Conservation (phyloP, 2,329 filamentous ascomycete genomes). For the Didymella keratinophila region DNA sequence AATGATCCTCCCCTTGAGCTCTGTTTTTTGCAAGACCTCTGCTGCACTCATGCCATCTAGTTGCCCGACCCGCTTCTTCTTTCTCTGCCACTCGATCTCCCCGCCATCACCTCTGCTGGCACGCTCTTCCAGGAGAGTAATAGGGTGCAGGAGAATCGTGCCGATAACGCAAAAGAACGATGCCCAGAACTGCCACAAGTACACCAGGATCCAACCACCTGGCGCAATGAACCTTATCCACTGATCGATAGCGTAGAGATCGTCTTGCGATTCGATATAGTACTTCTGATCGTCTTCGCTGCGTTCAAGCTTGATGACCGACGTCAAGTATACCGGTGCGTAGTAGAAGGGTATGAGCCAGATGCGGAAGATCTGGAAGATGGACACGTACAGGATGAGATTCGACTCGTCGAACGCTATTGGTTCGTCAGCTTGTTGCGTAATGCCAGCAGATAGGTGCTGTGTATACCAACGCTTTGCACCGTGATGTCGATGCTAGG, state of each 20-base stretch:
- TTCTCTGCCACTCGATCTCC: conserved; percentile 13
- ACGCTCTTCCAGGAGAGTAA: conserved; percentile 46
- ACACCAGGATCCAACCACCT: conserved; percentile 65
- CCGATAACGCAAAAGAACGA: conserved; percentile 71
- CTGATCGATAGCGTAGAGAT: conserved; percentile 81
- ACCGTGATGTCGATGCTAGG: conserved; percentile 74
- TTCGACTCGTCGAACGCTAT: conserved; percentile 72
- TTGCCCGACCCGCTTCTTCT: conserved; percentile 17
- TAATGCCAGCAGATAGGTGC: background rate
- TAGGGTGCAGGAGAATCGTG: conserved; percentile 59
- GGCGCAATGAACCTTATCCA: conserved; percentile 74
- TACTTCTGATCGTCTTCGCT: conserved; percentile 61
- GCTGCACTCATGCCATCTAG: conserved; percentile 22
- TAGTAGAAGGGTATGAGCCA: conserved; percentile 80
- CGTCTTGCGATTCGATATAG: conserved; percentile 78
- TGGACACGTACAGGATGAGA: conserved; percentile 74
- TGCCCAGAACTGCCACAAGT: conserved; percentile 70
- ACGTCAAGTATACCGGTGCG: conserved; percentile 71
- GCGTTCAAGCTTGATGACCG: conserved; percentile 69
- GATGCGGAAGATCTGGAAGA: conserved; percentile 78
- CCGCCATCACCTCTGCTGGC: conserved; percentile 21
- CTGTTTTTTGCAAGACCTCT: conserved; percentile 22
- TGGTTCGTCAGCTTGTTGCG: background rate
- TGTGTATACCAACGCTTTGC: conserved; percentile 62
- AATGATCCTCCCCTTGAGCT: conserved; percentile 25